These are phyloP conservation scores for Rhodotorula paludigena DNA, from an alignment of 768 basidiomycete species.

Conservation along the genomic window DNA sequence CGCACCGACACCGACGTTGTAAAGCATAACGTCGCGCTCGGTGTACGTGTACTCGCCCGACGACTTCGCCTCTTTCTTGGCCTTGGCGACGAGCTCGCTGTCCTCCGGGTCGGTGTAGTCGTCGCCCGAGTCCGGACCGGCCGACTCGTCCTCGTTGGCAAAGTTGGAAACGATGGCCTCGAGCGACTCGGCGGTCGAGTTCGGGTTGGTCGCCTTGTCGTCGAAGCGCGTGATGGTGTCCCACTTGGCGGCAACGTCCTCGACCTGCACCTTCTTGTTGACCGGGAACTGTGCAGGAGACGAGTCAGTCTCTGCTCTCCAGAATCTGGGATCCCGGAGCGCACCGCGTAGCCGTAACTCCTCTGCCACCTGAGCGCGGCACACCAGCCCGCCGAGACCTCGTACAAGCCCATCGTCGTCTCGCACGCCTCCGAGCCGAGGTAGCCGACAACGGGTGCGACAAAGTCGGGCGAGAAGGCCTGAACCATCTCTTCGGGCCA, in stretches of 20 bases:
- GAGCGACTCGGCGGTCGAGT: slow-evolving; percentile 67
- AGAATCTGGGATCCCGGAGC: neutral
- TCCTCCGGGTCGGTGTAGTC: slow-evolving; percentile 65
- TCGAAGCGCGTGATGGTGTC: slow-evolving; percentile 77
- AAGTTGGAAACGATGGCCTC: slow-evolving; percentile 67
- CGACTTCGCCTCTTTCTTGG: slow-evolving; percentile 61
- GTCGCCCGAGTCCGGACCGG: neutral
- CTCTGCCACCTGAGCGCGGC: slow-evolving; percentile 91
- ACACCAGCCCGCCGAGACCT: slow-evolving; percentile 84
- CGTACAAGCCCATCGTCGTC: slow-evolving; percentile 71
- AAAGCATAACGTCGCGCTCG: slow-evolving; percentile 75
- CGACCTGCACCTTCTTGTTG: slow-evolving; percentile 67
- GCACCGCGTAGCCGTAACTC: slow-evolving; percentile 65
- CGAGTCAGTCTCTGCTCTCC: no score
- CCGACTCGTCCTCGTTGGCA: slow-evolving; percentile 49
- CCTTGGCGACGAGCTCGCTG: slow-evolving; percentile 70
- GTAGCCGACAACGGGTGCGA: slow-evolving; percentile 89
- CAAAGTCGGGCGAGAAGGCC: slow-evolving; percentile 68
- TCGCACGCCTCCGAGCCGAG: slow-evolving; percentile 73
- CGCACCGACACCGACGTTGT: slow-evolving; percentile 91
- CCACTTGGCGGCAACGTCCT: slow-evolving; percentile 77
- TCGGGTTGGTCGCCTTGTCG: slow-evolving; percentile 74
- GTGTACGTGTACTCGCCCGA: slow-evolving; percentile 67
- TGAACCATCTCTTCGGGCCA: slow-evolving; percentile 46
- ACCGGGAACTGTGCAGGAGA: slow-evolving; percentile 60